Evolutionary conservation across 2,329 filamentous ascomycete genomes (phyloP).

Genomic region (Pseudopithomyces maydicus): DNA sequence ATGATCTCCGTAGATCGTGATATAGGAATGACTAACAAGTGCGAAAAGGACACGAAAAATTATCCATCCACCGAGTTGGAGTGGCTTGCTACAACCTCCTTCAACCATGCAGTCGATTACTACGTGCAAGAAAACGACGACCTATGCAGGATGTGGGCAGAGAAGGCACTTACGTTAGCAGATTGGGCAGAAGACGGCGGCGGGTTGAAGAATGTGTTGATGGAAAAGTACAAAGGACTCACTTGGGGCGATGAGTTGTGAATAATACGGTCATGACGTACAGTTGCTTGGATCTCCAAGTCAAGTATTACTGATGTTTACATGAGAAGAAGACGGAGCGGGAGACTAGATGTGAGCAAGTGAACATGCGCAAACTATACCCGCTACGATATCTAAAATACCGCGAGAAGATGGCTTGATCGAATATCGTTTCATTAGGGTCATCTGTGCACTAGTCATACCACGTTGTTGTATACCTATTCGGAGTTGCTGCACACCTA

Average conservation of each 20-base stretch:
- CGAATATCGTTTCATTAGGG: too few species aligned
- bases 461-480: too few species aligned
- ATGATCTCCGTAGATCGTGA: constrained; percentile 6
- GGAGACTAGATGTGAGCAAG: too few species aligned
- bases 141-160: constrained; percentile 65
- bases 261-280: neutral
- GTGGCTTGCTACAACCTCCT: constrained; percentile 69
- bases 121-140: constrained; percentile 55
- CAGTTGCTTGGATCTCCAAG: too few species aligned
- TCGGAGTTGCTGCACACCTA: too few species aligned
- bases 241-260: constrained; percentile 41
- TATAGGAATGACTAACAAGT: constrained; percentile 24
- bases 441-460: too few species aligned
- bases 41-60: constrained; percentile 44
- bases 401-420: too few species aligned
- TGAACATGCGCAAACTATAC: too few species aligned
- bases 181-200: constrained; percentile 61
- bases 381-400: too few species aligned
- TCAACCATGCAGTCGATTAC: constrained; percentile 72
- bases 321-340: too few species aligned
- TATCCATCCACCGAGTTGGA: constrained; percentile 74
- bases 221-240: constrained; percentile 58
- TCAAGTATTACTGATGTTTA: too few species aligned
- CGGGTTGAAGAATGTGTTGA: constrained; percentile 27
- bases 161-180: constrained; percentile 66